phyloP scores from a whole-genome alignment of 495 filamentous ascomycete genomes.

The Cryomyces minteri region DNA sequence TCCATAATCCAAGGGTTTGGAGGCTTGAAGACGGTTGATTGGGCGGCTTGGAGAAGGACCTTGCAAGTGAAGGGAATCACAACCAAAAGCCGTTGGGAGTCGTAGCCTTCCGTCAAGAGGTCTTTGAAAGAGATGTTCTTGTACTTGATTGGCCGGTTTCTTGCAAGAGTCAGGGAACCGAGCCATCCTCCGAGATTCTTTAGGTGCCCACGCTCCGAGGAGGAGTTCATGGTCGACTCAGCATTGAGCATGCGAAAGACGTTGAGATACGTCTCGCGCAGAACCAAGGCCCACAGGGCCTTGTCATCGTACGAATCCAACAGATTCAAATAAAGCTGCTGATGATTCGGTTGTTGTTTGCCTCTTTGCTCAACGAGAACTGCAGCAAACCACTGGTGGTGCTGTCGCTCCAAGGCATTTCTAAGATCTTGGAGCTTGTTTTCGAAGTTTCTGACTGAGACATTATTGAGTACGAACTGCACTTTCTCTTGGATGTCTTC shows the following conservation, averaged over 20 bases:
- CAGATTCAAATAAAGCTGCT: slow-evolving; percentile 77
- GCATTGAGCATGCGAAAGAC: slow-evolving; percentile 74
- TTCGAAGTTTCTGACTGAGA: slow-evolving; percentile 73
- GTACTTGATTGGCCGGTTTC: slow-evolving; percentile 89
- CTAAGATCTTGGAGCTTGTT: slow-evolving; percentile 63
- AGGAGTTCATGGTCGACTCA: slow-evolving; percentile 59
- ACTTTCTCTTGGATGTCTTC: slow-evolving; percentile 81
- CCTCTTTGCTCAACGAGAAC: slow-evolving; percentile 95
- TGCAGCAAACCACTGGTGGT: slow-evolving; percentile 89
- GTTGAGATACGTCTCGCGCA: slow-evolving; percentile 84
- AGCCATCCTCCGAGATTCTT: slow-evolving; percentile 90
- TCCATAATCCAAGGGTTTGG: slow-evolving; percentile 98
- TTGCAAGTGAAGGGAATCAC: slow-evolving; percentile 97
- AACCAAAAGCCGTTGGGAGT: slow-evolving; percentile 73
- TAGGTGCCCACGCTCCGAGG: slow-evolving; percentile 65
- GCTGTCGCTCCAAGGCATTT: slow-evolving; percentile 54
- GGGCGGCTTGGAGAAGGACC: slow-evolving; percentile 64
- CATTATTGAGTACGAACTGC: slow-evolving; percentile 89
- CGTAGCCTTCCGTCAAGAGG: slow-evolving; percentile 76
- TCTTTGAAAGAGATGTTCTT: slow-evolving; percentile 95
- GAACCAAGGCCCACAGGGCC: slow-evolving; percentile 65
- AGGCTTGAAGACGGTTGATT: slow-evolving; percentile 76
- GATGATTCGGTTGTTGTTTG: slow-evolving; percentile 91
- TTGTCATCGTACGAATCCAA: slow-evolving; percentile 65
- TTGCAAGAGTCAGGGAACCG: slow-evolving; percentile 79